These are phyloP conservation scores for Citeromyces nyonsensis DNA, from an alignment of 805 yeast genomes.

Conservation along the genomic window DNA sequence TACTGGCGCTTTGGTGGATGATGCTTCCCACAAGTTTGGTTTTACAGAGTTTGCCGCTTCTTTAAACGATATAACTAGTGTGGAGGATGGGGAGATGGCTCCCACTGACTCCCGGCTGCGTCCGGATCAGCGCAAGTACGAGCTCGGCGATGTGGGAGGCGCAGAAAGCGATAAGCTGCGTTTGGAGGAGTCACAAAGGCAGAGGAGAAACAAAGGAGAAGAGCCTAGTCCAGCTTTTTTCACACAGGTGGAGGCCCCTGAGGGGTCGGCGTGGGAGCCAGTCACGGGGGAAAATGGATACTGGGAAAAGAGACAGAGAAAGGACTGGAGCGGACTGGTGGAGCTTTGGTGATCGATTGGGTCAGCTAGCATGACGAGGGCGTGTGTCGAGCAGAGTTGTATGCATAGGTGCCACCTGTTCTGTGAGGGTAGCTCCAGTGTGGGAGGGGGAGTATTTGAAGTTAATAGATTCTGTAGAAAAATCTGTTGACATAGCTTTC, in stretches of 20 bases:
- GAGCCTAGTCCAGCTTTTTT: slow-evolving; percentile 52
- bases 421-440: neutral
- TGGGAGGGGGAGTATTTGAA: neutral
- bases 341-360: slow-evolving; percentile 34
- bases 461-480: neutral
- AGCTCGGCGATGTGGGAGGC: slow-evolving; percentile 45
- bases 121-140: slow-evolving; percentile 72
- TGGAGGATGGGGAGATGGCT: slow-evolving; percentile 53
- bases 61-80: slow-evolving; percentile 59
- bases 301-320: slow-evolving; percentile 61
- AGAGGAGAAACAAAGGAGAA: slow-evolving; percentile 38
- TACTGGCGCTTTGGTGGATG: slow-evolving; percentile 45
- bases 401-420: neutral
- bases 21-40: slow-evolving; percentile 59
- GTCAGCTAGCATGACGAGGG: neutral
- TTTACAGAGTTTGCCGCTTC: slow-evolving; percentile 73
- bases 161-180: slow-evolving; percentile 60
- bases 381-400: neutral
- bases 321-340: slow-evolving; percentile 42
- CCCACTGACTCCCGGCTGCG: slow-evolving; percentile 84
- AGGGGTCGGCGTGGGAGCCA: slow-evolving; percentile 33
- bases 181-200: slow-evolving; percentile 72
- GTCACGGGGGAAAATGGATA: slow-evolving; percentile 47
- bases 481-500: neutral
- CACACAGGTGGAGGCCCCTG: slow-evolving; percentile 20